Base-by-base conservation (phyloP, 805 yeast genomes). In the Candida khao-thaluensis region DNA sequence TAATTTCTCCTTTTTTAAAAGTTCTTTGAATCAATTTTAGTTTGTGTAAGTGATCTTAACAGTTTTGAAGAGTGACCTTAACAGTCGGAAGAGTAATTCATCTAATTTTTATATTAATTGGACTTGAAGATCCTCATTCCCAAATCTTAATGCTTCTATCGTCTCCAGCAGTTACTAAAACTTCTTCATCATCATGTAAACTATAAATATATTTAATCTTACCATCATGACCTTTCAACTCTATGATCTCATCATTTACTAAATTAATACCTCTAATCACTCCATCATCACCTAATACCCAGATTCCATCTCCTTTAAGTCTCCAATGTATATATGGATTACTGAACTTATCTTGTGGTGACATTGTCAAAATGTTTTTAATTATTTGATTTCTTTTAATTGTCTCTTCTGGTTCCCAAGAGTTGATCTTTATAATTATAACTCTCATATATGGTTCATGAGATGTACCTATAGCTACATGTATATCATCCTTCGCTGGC, bases 381-480 rank as follows among this genome's bases (percentile, higher is more conserved):
- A 58, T 24, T 36, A 54, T 59, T 43, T 56, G 66, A 43, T 50
- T 53, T 25, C 65, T 43, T 33, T 42, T 38, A 24, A 64, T 55
- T 8, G 44, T 49, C 7, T 39, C 36, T 14, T 22, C 40, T 2
- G 30, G 11, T 7, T 39, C 33, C 24, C 38, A 27, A 30, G 28
- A n/a, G 1, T 79, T 76, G n/a, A 80, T 44, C 21, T 64, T 55
- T 0, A 80, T 69, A 0, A 85, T 56, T 1, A 87, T 71, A 9
- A 85, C 47, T 47, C 95, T 59, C 85, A 85, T 77, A 51, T 70
- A 83, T 3, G 96, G 96, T 10, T 76, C 72, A 51, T 86, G 91
- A 1, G 89, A 80, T 0, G 96, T 87, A 0, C 81, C 87, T 6
- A 85, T 72, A 0, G 82, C 79, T 11, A 83, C 52, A 17, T 69